Base-by-base conservation (phyloP, 495 filamentous ascomycete species). In the Penicillium silybi region DNA sequence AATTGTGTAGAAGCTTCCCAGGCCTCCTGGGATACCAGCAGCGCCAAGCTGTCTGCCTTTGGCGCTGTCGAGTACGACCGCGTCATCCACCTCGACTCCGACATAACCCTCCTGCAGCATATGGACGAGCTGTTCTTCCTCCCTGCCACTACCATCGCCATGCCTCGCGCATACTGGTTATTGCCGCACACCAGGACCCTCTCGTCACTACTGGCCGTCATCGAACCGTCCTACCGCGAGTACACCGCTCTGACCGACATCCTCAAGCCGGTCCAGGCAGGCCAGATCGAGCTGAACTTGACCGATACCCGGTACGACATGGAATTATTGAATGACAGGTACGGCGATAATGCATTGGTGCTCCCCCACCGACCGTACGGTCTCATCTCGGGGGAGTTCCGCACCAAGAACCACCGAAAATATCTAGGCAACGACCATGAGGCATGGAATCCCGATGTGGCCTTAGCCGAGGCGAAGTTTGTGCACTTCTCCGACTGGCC, bases 401-500 rank as follows among this genome's bases (percentile, higher is more conserved):
- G 87, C 3, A 54, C 54, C 4, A 72, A 78, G 43, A 69, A 85
- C 19, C 86, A 90, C 56, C 57, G 61, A 6, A 69, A 69, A 0
- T 92, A 85, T 57, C 59, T 92, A 4, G 87, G 87, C 5, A 81
- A 74, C 35, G 72, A 76, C n/a, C 62, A 72, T 3, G 81, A 85
- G 54, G 65, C 59, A 17, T 95, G 89, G 87, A 82, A 92, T 64
- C 78, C 88, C 0, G 75, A 83, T 11, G 74, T 65, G 39, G 78
- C 80, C 25, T 68, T 83, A 27, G 69, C 75, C 18, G 83, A 91
- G 61, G 86, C 85, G 9, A 91, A 86, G 57, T 78, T 89, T 13
- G 77, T 93, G 0, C 89, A 91, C 67, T 92, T 95, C 59, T 85
- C 80, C 3, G 89, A 93, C 59, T 88, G 84, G 82, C 89, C 89